These are phyloP conservation scores for Leishmania braziliensis DNA, from an alignment of 208 protist genomes.

Conservation along the genomic window DNA sequence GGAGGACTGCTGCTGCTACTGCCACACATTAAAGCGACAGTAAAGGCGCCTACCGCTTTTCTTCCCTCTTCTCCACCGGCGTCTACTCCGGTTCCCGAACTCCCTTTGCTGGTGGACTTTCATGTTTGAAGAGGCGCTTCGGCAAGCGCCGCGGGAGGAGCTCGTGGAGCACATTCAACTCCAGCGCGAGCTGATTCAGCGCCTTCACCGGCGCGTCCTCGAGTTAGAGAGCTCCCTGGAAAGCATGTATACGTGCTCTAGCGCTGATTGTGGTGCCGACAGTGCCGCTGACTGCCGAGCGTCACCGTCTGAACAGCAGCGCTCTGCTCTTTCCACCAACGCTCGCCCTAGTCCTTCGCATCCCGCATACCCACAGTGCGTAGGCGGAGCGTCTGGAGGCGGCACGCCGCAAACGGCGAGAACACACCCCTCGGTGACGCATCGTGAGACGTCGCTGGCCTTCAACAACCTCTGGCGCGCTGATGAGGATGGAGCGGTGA, in stretches of 20 bases:
- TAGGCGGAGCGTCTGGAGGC: neutral
- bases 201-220: conserved; percentile 53
- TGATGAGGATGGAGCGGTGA: neutral
- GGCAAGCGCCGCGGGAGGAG: conserved; percentile 51
- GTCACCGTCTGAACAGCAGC: neutral
- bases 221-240: conserved; percentile 49
- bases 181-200: conserved; percentile 65
- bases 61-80: neutral
- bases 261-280: neutral
- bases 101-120: neutral
- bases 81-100: neutral
- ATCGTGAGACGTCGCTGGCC: neutral
- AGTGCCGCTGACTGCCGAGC: neutral
- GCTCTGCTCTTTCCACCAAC: neutral
- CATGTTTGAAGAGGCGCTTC: conserved; percentile 41
- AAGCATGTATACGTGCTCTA: neutral
- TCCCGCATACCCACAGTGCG: neutral
- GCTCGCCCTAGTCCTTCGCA: neutral
- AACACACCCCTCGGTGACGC: neutral
- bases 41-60: neutral
- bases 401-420: neutral
- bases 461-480: neutral
- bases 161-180: conserved; percentile 57
- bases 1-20: neutral
- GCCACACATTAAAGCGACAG: neutral